Evolutionary conservation across 768 basidiomycete species (phyloP).

Genomic region (Mycena indigotica): DNA sequence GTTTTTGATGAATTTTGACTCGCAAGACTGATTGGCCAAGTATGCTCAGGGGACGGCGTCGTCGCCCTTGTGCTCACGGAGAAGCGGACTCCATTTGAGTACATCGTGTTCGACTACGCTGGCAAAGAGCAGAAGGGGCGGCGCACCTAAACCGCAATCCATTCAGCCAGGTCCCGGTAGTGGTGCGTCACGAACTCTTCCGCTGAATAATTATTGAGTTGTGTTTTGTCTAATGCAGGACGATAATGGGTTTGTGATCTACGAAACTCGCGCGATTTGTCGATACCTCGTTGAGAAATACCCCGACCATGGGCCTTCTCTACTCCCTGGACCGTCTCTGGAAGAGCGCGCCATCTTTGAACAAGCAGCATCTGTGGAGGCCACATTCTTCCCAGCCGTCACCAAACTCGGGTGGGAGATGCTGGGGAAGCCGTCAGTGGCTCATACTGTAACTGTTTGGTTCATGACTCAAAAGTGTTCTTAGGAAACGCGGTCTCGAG

Average conservation of each 20-base stretch:
- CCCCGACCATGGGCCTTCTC: neutral
- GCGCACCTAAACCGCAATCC: neutral
- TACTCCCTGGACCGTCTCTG: neutral
- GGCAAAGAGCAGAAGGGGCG: neutral
- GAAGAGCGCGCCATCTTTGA: slow-evolving; percentile 5
- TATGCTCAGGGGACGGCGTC: neutral
- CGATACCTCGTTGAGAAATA: slow-evolving; percentile 34
- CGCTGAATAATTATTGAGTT: neutral
- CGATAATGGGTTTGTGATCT: slow-evolving; percentile 34
- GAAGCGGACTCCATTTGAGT: slow-evolving; percentile 2
- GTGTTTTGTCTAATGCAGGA: neutral
- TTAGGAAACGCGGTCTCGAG: neutral
- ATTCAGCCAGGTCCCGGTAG: neutral
- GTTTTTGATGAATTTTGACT: no score
- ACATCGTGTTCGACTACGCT: neutral
- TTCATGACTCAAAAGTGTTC: neutral
- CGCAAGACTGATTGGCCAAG: no score
- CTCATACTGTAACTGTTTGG: neutral
- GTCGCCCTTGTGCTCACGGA: slow-evolving; percentile 2
- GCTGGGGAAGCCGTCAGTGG: neutral
- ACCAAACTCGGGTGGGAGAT: neutral
- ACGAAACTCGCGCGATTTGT: slow-evolving; percentile 32
- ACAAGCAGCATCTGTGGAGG: slow-evolving; percentile 2
- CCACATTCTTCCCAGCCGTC: neutral
- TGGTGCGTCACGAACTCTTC: neutral